phyloP scores from a whole-genome alignment of 78 protist genomes.

The Trichosphaerium sp. region DNA sequence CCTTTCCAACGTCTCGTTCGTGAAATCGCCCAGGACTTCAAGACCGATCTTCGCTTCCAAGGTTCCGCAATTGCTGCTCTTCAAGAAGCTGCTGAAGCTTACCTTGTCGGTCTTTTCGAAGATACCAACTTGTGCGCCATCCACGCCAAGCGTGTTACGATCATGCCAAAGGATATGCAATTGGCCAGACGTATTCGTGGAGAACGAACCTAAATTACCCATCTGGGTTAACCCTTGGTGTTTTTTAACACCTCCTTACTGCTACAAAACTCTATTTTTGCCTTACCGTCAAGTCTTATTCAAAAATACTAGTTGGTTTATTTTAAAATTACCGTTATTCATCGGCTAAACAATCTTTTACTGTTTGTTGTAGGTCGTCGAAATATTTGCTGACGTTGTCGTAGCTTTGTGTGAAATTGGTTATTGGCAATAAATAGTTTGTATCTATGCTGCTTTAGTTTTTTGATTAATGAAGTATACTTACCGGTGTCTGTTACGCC shows the following conservation, averaged over 20 bases:
- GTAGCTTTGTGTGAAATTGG: no score
- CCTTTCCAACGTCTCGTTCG: conserved; percentile 68
- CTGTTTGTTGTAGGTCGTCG: no score
- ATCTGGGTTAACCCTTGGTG: conserved; percentile 18
- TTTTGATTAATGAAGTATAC: no score
- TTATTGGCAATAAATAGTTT: no score
- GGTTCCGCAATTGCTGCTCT: conserved; percentile 81
- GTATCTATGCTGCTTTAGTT: no score
- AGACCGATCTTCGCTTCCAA: conserved; percentile 82
- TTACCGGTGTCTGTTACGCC: no score
- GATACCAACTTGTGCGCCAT: conserved; percentile 85
- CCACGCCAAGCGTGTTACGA: conserved; percentile 87
- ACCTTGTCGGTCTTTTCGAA: conserved; percentile 86
- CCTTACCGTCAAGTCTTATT: no score
- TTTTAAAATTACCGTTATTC: no score
- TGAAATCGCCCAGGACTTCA: conserved; percentile 63
- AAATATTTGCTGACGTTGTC: no score
- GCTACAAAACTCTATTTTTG: no score
- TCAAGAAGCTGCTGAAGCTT: conserved; percentile 90
- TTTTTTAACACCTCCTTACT: conserved; percentile 51
- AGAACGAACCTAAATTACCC: conserved; percentile 67
- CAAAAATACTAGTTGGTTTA: no score
- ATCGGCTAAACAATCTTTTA: no score
- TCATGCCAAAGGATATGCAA: conserved; percentile 85
- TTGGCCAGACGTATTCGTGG: conserved; percentile 90